Evolutionary conservation across 2,329 filamentous ascomycete species (phyloP).

Genomic region (Fusarium papillatum): DNA sequence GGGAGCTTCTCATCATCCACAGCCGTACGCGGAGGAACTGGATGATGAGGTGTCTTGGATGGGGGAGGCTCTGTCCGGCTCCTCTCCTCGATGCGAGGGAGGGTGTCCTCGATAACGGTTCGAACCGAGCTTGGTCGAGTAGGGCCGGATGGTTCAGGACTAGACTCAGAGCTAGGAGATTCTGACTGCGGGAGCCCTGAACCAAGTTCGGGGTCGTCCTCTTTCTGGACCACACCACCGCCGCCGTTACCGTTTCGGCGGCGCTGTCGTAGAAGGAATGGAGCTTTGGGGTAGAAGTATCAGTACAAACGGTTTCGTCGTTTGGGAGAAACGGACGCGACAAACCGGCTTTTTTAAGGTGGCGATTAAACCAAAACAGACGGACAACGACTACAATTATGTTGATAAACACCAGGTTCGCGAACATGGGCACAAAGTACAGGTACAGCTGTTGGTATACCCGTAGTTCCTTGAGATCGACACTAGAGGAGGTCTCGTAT

Average conservation of each 20-base stretch:
- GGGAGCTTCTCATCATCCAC: not conserved
- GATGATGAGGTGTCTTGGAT: not conserved
- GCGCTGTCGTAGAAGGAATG: constrained; percentile 24
- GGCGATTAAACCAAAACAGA: constrained; percentile 62
- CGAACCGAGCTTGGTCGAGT: not conserved
- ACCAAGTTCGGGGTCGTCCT: constrained; percentile 25
- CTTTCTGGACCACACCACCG: not conserved
- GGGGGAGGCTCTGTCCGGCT: constrained; percentile 28
- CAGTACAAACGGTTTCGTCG: not conserved
- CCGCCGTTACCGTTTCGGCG: not conserved
- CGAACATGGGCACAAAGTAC: constrained; percentile 63
- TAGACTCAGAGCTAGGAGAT: constrained; percentile 1
- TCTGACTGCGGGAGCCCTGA: constrained; percentile 4
- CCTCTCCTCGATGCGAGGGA: constrained; percentile 25
- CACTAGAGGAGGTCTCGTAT: constrained; percentile 46
- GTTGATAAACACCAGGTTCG: constrained; percentile 64
- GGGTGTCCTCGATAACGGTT: not conserved
- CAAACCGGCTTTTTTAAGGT: constrained; percentile 55
- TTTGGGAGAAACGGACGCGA: not conserved
- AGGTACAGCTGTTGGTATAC: constrained; percentile 65
- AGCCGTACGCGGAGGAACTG: not conserved
- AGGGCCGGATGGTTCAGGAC: not conserved
- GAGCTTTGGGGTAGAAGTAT: constrained; percentile 16
- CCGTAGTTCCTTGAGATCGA: constrained; percentile 63
- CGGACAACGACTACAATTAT: constrained; percentile 62